Evolutionary conservation across 1,284 basidiomycete genomes (phyloP).

Genomic region (Cutaneotrichosporon sp.): DNA sequence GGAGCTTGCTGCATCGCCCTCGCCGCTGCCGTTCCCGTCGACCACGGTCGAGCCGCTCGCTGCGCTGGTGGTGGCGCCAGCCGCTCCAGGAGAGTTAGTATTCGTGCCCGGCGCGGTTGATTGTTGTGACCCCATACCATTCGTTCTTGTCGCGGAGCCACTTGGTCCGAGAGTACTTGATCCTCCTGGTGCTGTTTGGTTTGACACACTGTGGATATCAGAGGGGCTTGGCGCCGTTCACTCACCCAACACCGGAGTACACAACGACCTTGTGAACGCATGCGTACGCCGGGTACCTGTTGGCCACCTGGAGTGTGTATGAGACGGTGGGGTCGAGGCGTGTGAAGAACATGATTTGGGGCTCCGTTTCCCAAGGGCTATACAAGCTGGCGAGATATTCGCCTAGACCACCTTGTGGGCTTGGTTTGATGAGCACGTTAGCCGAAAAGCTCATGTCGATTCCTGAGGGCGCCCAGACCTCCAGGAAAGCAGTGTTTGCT

Average conservation of each 20-base stretch:
- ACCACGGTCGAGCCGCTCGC: neutral
- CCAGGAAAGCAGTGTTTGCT: neutral
- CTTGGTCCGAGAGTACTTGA: neutral
- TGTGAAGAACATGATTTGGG: no score
- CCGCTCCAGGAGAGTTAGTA: constrained; percentile 1
- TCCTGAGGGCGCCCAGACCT: neutral
- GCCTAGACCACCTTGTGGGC: no score
- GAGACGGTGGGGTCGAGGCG: no score
- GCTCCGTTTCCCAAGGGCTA: no score
- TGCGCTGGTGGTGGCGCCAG: neutral
- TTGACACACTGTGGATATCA: neutral
- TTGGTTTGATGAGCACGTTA: no score
- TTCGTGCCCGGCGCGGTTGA: neutral
- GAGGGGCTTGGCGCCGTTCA: neutral
- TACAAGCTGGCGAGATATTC: no score
- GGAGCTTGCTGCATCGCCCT: neutral
- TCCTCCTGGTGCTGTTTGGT: neutral
- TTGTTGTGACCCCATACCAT: neutral
- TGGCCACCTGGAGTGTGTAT: no score
- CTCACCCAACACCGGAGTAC: neutral
- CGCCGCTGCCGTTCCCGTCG: neutral
- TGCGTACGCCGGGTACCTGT: no score
- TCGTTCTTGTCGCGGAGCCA: neutral
- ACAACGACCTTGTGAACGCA: neutral
- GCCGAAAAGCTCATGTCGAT: no score